Conservation (phyloP, 2,329 filamentous ascomycete genomes). For the Xylaria sp. region DNA sequence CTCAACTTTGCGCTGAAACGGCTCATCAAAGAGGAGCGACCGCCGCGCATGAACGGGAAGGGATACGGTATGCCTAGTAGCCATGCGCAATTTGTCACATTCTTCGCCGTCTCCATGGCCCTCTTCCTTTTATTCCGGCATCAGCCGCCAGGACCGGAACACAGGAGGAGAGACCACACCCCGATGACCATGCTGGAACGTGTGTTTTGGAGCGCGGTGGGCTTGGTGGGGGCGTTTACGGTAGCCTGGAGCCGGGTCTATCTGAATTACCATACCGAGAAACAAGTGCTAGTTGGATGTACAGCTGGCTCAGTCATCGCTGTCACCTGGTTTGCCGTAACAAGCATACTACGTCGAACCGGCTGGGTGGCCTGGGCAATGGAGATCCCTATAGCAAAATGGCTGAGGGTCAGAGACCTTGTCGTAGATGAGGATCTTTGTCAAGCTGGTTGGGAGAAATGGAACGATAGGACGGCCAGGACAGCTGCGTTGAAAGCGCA, state of each 20-base stretch:
- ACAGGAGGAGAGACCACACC: constrained; percentile 54
- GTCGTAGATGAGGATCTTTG: constrained; percentile 87
- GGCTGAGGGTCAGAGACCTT: constrained; percentile 82
- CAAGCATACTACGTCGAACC: constrained; percentile 69
- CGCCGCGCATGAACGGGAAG: constrained; percentile 84
- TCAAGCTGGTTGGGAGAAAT: constrained; percentile 93
- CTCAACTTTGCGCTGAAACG: constrained; percentile 92
- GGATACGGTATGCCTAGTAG: constrained; percentile 97
- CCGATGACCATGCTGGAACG: constrained; percentile 73
- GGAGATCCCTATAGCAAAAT: constrained; percentile 70
- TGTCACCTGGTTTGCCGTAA: constrained; percentile 80
- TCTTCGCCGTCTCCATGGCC: constrained; percentile 85
- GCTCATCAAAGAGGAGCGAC: constrained; percentile 90
- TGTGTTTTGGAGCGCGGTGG: constrained; percentile 62
- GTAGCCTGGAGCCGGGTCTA: constrained; percentile 90
- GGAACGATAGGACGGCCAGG: constrained; percentile 69
- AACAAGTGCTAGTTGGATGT: constrained; percentile 85
- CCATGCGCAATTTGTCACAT: constrained; percentile 93
- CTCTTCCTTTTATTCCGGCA: constrained; percentile 89
- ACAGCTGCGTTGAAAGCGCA: constrained; percentile 50
- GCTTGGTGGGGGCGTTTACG: constrained; percentile 68
- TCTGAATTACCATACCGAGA: constrained; percentile 88
- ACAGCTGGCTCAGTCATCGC: constrained; percentile 77
- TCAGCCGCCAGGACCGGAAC: constrained; percentile 60
- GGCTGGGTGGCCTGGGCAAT: constrained; percentile 80